These are phyloP conservation scores for Aspergillus sp. DNA, from an alignment of 2,329 filamentous ascomycete genomes.

Conservation along the genomic window DNA sequence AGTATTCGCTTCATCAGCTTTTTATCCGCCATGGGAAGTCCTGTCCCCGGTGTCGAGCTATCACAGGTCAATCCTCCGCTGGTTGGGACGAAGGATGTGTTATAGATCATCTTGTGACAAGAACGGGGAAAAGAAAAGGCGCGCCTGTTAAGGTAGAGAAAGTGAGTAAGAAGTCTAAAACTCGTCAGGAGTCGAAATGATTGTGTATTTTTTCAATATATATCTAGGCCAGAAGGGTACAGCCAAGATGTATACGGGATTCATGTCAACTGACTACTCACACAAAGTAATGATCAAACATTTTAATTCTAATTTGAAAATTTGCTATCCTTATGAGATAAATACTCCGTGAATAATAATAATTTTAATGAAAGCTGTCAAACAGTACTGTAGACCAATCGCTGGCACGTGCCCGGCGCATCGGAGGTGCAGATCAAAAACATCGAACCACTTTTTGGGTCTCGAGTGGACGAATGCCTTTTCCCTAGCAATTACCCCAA, in stretches of 20 bases:
- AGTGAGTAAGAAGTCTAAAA: neutral
- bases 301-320: neutral
- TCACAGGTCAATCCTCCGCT: constrained; percentile 59
- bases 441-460: constrained; percentile 18
- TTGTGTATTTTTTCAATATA: neutral
- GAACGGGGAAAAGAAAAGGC: constrained; percentile 53
- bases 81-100: constrained; percentile 65
- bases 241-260: neutral
- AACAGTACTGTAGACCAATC: neutral
- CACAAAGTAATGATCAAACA: neutral
- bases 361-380: neutral
- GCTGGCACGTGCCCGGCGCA: constrained; percentile 19
- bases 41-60: constrained; percentile 61
- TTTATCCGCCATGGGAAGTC: constrained; percentile 63
- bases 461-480: neutral
- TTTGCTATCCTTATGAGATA: neutral
- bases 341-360: too few species aligned
- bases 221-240: neutral
- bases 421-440: constrained; percentile 18
- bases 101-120: constrained; percentile 62
- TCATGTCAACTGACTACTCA: neutral
- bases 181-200: neutral
- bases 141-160: neutral
- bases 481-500: neutral
- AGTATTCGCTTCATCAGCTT: constrained; percentile 63